Conservation (phyloP, 257 asterid species). For the Scutellaria baicalensis region DNA sequence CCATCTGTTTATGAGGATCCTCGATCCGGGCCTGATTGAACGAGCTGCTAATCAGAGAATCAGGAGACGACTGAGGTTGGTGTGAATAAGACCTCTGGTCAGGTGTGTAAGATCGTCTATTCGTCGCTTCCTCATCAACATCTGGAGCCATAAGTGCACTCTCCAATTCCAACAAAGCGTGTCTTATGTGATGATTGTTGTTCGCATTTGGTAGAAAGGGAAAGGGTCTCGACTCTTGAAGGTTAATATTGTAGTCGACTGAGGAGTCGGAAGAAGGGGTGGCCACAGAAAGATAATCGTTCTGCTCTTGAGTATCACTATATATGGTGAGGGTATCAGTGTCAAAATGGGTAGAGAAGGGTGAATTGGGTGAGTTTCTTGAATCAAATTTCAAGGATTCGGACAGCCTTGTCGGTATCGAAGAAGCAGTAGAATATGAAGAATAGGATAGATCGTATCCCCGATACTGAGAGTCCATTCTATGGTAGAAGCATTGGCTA, state of each 20-base stretch:
- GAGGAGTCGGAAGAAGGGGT: slow-evolving; percentile 54
- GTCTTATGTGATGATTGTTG: slow-evolving; percentile 35
- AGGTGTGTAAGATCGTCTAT: slow-evolving; percentile 31
- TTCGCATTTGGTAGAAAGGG: slow-evolving; percentile 26
- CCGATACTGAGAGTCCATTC: slow-evolving; percentile 36
- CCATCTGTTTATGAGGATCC: slow-evolving; percentile 25
- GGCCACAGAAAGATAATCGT: slow-evolving; percentile 42
- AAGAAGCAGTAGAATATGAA: slow-evolving; percentile 36
- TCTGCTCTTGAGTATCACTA: slow-evolving; percentile 53
- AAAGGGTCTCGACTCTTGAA: slow-evolving; percentile 35
- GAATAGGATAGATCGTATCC: slow-evolving; percentile 35
- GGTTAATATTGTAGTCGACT: slow-evolving; percentile 31
- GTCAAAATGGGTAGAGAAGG: slow-evolving; percentile 50
- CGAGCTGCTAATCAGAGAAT: slow-evolving; percentile 21
- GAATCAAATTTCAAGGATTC: slow-evolving; percentile 50
- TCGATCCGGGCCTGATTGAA: slow-evolving; percentile 20
- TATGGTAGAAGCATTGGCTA: slow-evolving; percentile 20
- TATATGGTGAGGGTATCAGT: slow-evolving; percentile 28
- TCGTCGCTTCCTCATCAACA: slow-evolving; percentile 35
- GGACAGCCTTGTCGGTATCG: slow-evolving; percentile 39
- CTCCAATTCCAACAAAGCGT: slow-evolving; percentile 57
- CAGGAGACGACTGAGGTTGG: slow-evolving; percentile 28
- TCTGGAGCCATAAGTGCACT: slow-evolving; percentile 73
- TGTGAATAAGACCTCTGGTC: slow-evolving; percentile 33
- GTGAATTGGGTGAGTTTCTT: slow-evolving; percentile 69